Conservation (phyloP, 2,329 filamentous ascomycete genomes). For the Talaromyces atroroseus region DNA sequence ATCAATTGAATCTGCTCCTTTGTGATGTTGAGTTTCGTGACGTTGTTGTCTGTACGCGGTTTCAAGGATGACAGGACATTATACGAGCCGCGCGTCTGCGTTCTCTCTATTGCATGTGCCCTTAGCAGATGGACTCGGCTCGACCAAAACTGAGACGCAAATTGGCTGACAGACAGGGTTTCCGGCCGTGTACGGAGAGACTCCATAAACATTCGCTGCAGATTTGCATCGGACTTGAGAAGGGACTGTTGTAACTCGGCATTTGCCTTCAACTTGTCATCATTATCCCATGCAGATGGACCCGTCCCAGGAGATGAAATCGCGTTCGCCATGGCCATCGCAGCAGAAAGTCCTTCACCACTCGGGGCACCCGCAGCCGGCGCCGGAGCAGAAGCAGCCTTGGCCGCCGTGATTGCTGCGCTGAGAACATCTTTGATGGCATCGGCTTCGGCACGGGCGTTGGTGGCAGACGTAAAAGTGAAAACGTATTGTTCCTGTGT, state of each 20-base stretch:
- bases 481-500: slow-evolving; percentile 66
- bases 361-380: slow-evolving; percentile 24
- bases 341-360: slow-evolving; percentile 51
- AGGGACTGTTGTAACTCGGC: slow-evolving; percentile 81
- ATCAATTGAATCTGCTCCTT: slow-evolving; percentile 91
- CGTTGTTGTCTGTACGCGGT: slow-evolving; percentile 67
- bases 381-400: slow-evolving; percentile 43
- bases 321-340: slow-evolving; percentile 73
- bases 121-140: slow-evolving; percentile 79
- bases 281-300: slow-evolving; percentile 69
- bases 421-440: slow-evolving; percentile 77
- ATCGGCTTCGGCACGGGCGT: slow-evolving; percentile 78
- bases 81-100: slow-evolving; percentile 82
- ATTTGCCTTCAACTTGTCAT: slow-evolving; percentile 69
- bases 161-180: slow-evolving; percentile 70
- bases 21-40: slow-evolving; percentile 74
- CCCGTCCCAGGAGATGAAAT: slow-evolving; percentile 46
- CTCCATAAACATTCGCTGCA: slow-evolving; percentile 83
- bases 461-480: slow-evolving; percentile 72
- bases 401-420: slow-evolving; percentile 65
- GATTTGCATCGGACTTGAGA: slow-evolving; percentile 68
- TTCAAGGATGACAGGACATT: slow-evolving; percentile 91
- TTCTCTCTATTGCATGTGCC: slow-evolving; percentile 81
- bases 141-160: slow-evolving; percentile 93
- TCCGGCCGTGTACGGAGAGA: slow-evolving; percentile 77